Conservation (phyloP, 257 asterid genomes). For the Lithospermum erythrorhizon region DNA sequence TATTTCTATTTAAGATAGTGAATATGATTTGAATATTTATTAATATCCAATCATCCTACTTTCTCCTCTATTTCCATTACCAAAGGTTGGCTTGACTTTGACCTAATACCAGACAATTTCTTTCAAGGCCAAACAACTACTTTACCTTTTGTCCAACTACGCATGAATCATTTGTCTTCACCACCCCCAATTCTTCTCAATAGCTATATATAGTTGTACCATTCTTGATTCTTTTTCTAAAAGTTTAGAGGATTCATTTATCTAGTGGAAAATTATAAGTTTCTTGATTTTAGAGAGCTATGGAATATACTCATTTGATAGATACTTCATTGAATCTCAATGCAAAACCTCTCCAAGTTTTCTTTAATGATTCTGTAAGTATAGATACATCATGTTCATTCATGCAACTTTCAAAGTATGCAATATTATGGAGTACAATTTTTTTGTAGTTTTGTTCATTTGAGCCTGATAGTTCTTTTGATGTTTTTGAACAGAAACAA, state of each 20-base stretch:
- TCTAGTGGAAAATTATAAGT: not conserved
- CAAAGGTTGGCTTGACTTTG: slow-evolving; percentile 38
- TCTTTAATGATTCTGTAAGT: slow-evolving; percentile 42
- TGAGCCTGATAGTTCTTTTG: not conserved
- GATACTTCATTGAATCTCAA: slow-evolving; percentile 70
- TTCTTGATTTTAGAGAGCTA: slow-evolving; percentile 8
- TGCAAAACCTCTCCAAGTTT: slow-evolving; percentile 32
- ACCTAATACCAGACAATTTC: slow-evolving; percentile 15
- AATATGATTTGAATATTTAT: no score
- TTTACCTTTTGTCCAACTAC: not conserved
- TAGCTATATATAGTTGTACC: not conserved
- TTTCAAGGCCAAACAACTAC: slow-evolving; percentile 11
- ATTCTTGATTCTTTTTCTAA: not conserved
- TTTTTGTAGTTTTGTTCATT: no score
- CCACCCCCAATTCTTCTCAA: not conserved
- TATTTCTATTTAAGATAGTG: not conserved
- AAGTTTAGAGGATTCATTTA: not conserved
- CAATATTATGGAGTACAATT: not conserved
- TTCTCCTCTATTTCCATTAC: slow-evolving; percentile 4
- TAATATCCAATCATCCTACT: not conserved
- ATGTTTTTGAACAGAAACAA: slow-evolving; percentile 42
- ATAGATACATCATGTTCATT: not conserved
- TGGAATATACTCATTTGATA: slow-evolving; percentile 60
- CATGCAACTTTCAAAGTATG: not conserved
- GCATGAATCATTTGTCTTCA: not conserved